Base-by-base conservation (phyloP, 2,329 filamentous ascomycete species). In the Penicillium verrucosum region DNA sequence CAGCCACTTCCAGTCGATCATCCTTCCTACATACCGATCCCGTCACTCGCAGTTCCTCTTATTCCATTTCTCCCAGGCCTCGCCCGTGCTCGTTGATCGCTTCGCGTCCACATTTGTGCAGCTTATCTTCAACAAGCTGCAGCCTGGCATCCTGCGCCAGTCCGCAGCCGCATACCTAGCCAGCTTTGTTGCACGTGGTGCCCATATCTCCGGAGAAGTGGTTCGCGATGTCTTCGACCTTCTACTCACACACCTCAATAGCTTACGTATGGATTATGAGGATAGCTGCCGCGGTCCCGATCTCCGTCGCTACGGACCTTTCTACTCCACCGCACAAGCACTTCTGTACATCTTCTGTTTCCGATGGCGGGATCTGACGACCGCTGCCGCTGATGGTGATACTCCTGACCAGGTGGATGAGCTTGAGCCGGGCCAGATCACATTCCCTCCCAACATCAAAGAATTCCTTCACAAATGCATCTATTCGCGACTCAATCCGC, bases 341-440 rank as follows among this genome's bases (percentile, higher is more conserved):
- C 80, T 95, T 3, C 83, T 97, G 25, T 97, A 97, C 77, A 93
- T 96, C 57, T 97, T 96, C 76, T 99, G 94, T 79, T 99, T 99
- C 80, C 87, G 94, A 54, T 99, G 94, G 94, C 88, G 91, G 59
- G 93, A 97, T 68, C 81, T 99, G 45, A 88, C 83, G 1, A 83
- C 82, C 4, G 83, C 88, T 14, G 76, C 82, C 14, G 70, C 72
- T 25, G 78, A 82, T 25, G 78, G 80, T 42, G 81, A 85, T 50
- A 71, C 83, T 1, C 81, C 86, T 16, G 75, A 80, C 44, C 75
- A 76, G 46, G 73, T 80, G n/a, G 77, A 82, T 41, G 81, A 85
- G 42, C 76, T 81, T 10, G 78, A 84, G 36, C 58, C 86, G 3
- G 85, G 88, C 63, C 89, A 95, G 56, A 85, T 96, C 41, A 81